Percentiles rank a stretch among this genome's conserved stretches.
These are phyloP conservation scores for Lasiodiplodia theobromae DNA, from an alignment of 2,329 filamentous ascomycete genomes.

Conservation along the genomic window DNA sequence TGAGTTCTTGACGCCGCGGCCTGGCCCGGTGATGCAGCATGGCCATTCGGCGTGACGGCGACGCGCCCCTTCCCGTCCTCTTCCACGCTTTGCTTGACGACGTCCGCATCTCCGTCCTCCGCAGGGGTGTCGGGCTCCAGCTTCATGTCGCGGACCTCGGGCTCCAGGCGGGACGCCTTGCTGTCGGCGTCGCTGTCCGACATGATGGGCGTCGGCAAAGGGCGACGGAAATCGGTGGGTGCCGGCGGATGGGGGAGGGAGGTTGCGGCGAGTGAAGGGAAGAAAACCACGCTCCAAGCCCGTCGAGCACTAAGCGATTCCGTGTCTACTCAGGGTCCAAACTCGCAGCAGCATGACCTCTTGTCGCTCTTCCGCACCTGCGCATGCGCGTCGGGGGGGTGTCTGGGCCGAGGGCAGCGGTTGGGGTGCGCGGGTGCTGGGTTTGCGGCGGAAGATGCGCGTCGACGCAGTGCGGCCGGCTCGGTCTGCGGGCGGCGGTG, in stretches of 20 bases:
- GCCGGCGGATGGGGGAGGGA: constrained; percentile 35
- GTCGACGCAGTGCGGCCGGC: constrained; percentile 17
- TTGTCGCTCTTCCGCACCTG: constrained; percentile 7
- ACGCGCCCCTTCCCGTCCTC: constrained; percentile 34
- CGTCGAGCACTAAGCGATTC: constrained; percentile 40
- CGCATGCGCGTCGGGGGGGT: constrained; percentile 16
- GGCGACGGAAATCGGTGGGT: constrained; percentile 17
- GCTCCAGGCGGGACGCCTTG: constrained; percentile 49
- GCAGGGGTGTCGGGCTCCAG: constrained; percentile 49
- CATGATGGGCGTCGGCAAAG: constrained; percentile 41
- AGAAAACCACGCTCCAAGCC: constrained; percentile 30
- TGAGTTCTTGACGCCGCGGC: constrained; percentile 29
- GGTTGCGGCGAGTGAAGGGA: constrained; percentile 37
- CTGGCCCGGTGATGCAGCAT: constrained; percentile 32
- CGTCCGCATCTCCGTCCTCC: constrained; percentile 38
- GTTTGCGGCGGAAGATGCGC: constrained; percentile 20
- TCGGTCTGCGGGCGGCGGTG: constrained; percentile 19
- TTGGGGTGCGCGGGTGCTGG: background rate
- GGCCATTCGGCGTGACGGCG: constrained; percentile 35
- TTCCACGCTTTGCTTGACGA: constrained; percentile 38
- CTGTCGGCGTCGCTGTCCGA: constrained; percentile 45
- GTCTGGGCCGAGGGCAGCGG: background rate
- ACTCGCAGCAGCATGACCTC: constrained; percentile 27
- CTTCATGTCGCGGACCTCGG: constrained; percentile 55
- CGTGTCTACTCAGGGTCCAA: constrained; percentile 29